Evolutionary conservation across 768 basidiomycete species (phyloP).

Genomic region (Lactarius sp.): DNA sequence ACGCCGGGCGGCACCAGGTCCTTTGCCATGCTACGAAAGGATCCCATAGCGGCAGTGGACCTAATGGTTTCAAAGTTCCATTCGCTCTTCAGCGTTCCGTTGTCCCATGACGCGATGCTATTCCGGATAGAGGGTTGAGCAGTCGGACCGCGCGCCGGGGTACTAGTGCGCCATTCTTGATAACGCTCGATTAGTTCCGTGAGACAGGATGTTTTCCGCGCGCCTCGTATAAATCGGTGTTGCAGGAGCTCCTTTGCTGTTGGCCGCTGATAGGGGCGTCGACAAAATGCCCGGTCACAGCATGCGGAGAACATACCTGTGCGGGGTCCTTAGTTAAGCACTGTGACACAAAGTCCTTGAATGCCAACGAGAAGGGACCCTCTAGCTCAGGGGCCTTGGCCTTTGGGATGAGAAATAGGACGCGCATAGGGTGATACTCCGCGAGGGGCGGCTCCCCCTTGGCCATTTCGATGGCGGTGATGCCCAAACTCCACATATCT

Average conservation of each 20-base stretch:
- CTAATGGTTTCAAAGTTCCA: conserved; percentile 95
- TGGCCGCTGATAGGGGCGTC: conserved; percentile 58
- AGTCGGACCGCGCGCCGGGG: conserved; percentile 49
- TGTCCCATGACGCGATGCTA: conserved; percentile 57
- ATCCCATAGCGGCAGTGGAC: conserved; percentile 68
- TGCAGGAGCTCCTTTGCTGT: conserved; percentile 88
- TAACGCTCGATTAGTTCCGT: conserved; percentile 86
- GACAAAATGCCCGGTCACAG: conserved; percentile 1
- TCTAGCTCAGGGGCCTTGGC: conserved; percentile 90
- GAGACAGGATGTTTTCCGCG: conserved; percentile 76
- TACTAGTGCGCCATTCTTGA: conserved; percentile 66
- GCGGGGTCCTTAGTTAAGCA: conserved; percentile 93
- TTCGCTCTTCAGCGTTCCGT: conserved; percentile 76
- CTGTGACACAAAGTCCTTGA: conserved; percentile 88
- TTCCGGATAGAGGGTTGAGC: conserved; percentile 56
- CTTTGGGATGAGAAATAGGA: conserved; percentile 96
- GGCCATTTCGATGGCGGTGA: conserved; percentile 97
- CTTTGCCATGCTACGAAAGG: conserved; percentile 66
- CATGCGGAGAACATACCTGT: conserved; percentile 40
- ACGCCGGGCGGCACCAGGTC: conserved; percentile 54
- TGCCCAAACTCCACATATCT: conserved; percentile 97
- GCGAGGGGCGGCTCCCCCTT: conserved; percentile 95
- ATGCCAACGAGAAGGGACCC: conserved; percentile 74
- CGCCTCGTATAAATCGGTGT: conserved; percentile 86
- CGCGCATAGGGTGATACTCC: conserved; percentile 98